Conservation (phyloP, 208 protist genomes). For the Leptomonas seymouri region DNA sequence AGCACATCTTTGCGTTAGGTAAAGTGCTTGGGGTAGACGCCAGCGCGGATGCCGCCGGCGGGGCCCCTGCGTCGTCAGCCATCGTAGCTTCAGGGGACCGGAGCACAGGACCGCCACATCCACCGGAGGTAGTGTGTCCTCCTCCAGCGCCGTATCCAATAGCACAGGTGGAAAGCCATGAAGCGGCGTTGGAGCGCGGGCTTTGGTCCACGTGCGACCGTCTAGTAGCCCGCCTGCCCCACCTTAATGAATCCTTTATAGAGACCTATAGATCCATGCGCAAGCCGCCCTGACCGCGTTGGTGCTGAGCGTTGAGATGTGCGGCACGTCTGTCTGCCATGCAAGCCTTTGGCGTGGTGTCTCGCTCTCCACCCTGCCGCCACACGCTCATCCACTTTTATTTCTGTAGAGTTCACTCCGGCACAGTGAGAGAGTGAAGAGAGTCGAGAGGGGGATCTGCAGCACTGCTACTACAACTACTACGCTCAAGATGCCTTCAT, state of each 20-base stretch:
- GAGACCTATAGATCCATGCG: background rate
- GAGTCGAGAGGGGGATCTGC: no score
- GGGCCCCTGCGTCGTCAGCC: no score
- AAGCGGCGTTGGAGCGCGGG: background rate
- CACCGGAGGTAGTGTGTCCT: no score
- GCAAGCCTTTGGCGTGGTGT: no score
- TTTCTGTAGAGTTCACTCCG: no score
- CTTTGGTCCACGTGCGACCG: slow-evolving; percentile 11
- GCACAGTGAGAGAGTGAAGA: no score
- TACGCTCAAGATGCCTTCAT: no score
- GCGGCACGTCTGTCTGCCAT: background rate
- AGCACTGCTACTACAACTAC: no score
- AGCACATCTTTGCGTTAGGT: background rate
- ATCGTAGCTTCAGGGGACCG: background rate
- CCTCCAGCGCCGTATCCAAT: background rate
- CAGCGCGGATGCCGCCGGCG: background rate
- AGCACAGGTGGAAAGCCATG: background rate
- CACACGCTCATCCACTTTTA: no score
- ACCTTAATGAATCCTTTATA: background rate
- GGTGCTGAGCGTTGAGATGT: background rate
- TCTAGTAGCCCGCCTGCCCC: background rate
- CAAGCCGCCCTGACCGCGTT: background rate
- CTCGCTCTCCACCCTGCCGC: no score
- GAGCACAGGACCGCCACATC: background rate
- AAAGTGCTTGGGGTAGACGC: background rate